Evolutionary conservation across 2,329 filamentous ascomycete species (phyloP).

Genomic region (Alternaria conjuncta): DNA sequence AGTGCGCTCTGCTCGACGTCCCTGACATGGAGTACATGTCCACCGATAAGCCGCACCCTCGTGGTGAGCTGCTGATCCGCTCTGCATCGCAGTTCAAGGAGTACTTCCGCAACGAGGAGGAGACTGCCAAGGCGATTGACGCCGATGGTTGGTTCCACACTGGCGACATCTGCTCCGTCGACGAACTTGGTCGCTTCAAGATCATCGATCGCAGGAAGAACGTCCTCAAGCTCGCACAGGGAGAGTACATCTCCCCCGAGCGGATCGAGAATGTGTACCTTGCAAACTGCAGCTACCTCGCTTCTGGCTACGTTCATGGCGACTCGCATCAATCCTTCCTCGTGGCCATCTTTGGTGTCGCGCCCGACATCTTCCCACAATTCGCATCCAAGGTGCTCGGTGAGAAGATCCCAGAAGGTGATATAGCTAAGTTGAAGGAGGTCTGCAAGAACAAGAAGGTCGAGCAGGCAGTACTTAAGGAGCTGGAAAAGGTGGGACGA

Average conservation of each 20-base stretch:
- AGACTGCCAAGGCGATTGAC: conserved; percentile 82
- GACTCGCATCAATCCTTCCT: conserved; percentile 82
- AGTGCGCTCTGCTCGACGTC: conserved; percentile 82
- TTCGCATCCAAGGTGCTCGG: conserved; percentile 81
- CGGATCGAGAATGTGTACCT: conserved; percentile 95
- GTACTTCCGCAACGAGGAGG: conserved; percentile 89
- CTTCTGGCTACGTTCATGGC: conserved; percentile 87
- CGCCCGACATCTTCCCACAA: conserved; percentile 80
- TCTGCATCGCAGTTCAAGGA: conserved; percentile 81
- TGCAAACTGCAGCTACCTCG: conserved; percentile 77
- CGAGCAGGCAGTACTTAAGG: conserved; percentile 74
- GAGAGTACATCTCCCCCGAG: conserved; percentile 97
- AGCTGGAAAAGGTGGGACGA: conserved; percentile 78
- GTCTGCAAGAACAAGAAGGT: conserved; percentile 74
- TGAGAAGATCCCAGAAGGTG: conserved; percentile 66
- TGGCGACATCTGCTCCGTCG: conserved; percentile 87
- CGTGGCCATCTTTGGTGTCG: conserved; percentile 86
- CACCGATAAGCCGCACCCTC: conserved; percentile 85
- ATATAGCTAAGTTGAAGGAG: conserved; percentile 70
- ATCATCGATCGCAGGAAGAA: conserved; percentile 99
- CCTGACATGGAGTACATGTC: conserved; percentile 93
- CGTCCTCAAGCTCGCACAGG: conserved; percentile 96
- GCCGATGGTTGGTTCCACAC: conserved; percentile 97
- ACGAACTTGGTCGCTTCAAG: conserved; percentile 83
- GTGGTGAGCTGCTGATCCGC: conserved; percentile 86